Evolutionary conservation across 208 protist species (phyloP).

Genomic region (Balamuthia mandrillaris): DNA sequence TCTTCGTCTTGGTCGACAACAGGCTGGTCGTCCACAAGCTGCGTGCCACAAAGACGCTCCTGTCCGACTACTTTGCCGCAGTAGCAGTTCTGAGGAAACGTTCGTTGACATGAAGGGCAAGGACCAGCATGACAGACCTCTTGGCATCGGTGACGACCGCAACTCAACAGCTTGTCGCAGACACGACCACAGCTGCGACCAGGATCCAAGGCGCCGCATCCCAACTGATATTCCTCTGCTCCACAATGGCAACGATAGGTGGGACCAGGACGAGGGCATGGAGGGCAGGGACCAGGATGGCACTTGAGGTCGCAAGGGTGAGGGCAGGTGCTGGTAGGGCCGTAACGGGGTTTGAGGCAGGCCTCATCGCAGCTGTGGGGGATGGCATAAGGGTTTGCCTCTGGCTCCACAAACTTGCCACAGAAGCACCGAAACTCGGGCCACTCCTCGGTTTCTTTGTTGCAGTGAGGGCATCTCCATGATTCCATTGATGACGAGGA

Average conservation of each 20-base stretch:
- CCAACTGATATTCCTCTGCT: constrained; percentile 26
- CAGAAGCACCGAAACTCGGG: constrained; percentile 64
- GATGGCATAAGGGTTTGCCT: constrained; percentile 42
- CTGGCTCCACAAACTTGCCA: constrained; percentile 52
- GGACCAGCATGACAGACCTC: constrained; percentile 80
- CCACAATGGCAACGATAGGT: constrained; percentile 55
- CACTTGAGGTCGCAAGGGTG: constrained; percentile 57
- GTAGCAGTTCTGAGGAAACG: constrained; percentile 74
- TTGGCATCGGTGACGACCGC: constrained; percentile 66
- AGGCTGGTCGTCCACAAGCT: too few relatives aligned
- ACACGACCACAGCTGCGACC: constrained; percentile 46
- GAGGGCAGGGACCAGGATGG: constrained; percentile 63
- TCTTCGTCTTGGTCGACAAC: constrained; percentile 28
- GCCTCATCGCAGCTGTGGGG: constrained; percentile 66
- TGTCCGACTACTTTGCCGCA: constrained; percentile 77
- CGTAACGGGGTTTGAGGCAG: constrained; percentile 50
- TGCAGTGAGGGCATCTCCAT: constrained; percentile 65
- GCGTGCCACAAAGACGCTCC: constrained; percentile 68
- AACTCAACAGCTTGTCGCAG: constrained; percentile 51
- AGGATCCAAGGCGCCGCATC: constrained; percentile 54
- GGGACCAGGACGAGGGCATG: constrained; percentile 41
- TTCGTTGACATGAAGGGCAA: constrained; percentile 78
- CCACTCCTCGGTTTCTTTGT: not conserved
- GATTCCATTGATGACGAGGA: not conserved
- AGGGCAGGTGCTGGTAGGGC: constrained; percentile 62